Evolutionary conservation across 1,139 yeast genomes (phyloP).

Genomic region (Hemisphaericaspora subhashii): DNA sequence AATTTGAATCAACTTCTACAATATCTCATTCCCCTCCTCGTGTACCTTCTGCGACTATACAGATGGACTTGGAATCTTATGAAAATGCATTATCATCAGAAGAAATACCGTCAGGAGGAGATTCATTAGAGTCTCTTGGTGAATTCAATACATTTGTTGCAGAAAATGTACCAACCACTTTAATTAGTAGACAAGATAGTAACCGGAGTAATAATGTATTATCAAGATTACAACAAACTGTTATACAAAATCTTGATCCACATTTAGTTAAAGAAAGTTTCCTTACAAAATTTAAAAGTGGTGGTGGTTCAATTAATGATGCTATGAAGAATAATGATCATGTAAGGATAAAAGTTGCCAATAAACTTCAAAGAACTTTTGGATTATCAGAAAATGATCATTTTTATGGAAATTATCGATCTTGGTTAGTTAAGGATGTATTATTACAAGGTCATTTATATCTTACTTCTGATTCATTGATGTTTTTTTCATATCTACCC

Average conservation of each 20-base stretch:
- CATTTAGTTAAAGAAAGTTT: constrained; percentile 23
- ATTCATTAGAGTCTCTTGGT: not conserved
- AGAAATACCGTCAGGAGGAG: not conserved
- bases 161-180: not conserved
- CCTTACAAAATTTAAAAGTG: constrained; percentile 17
- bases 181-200: not conserved
- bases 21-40: not conserved
- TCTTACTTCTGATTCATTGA: constrained; percentile 60
- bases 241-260: constrained; percentile 34
- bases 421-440: constrained; percentile 84
- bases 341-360: constrained; percentile 34
- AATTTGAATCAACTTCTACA: not conserved
- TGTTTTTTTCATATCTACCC: constrained; percentile 85
- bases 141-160: not conserved
- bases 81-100: not conserved
- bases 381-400: constrained; percentile 49
- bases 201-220: constrained; percentile 1
- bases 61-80: not conserved
- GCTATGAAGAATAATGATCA: constrained; percentile 17
- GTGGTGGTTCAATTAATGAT: not conserved
- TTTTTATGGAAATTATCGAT: constrained; percentile 58
- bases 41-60: not conserved
- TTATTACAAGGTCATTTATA: constrained; percentile 83
- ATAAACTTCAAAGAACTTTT: constrained; percentile 38
- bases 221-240: constrained; percentile 38